Evolutionary conservation across 202 grass and related monocot species (phyloP).

Genomic region (Zoysia matrella): DNA sequence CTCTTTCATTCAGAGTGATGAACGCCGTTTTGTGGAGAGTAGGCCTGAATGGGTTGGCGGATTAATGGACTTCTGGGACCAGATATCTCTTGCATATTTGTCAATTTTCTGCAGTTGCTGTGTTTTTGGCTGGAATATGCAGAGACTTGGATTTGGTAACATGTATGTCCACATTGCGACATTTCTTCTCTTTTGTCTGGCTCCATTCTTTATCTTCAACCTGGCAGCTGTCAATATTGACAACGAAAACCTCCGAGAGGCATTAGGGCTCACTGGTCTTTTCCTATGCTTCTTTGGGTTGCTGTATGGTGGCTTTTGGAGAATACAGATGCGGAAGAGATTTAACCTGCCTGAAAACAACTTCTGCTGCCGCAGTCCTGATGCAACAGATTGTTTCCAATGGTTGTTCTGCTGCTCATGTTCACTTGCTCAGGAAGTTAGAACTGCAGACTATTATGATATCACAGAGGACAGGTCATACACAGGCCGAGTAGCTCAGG

Average conservation of each 20-base stretch:
- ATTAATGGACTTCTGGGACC: constrained; percentile 86
- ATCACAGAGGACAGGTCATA: constrained; percentile 65
- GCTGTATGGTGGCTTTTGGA: constrained; percentile 97
- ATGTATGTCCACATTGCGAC: constrained; percentile 97
- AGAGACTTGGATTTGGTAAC: constrained; percentile 97
- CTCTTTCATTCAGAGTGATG: constrained; percentile 75
- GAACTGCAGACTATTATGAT: constrained; percentile 85
- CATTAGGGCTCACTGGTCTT: constrained; percentile 71
- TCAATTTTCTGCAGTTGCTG: constrained; percentile 96
- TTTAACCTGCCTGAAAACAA: constrained; percentile 72
- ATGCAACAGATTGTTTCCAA: constrained; percentile 68
- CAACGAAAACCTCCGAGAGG: constrained; percentile 57
- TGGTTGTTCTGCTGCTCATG: constrained; percentile 92
- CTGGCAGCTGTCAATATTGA: constrained; percentile 85
- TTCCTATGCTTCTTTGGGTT: constrained; percentile 85
- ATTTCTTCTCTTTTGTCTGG: constrained; percentile 88
- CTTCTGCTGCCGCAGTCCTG: constrained; percentile 73
- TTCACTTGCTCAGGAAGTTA: constrained; percentile 89
- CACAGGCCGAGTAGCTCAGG: constrained; percentile 30
- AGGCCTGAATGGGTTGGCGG: constrained; percentile 78
- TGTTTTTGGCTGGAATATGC: constrained; percentile 99
- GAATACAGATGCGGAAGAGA: constrained; percentile 98
- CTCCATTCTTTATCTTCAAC: constrained; percentile 98
- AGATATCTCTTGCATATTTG: constrained; percentile 83
- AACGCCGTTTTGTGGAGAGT: constrained; percentile 54